phyloP scores from a whole-genome alignment of 495 filamentous ascomycete species.

The Cetradonia linearis region DNA sequence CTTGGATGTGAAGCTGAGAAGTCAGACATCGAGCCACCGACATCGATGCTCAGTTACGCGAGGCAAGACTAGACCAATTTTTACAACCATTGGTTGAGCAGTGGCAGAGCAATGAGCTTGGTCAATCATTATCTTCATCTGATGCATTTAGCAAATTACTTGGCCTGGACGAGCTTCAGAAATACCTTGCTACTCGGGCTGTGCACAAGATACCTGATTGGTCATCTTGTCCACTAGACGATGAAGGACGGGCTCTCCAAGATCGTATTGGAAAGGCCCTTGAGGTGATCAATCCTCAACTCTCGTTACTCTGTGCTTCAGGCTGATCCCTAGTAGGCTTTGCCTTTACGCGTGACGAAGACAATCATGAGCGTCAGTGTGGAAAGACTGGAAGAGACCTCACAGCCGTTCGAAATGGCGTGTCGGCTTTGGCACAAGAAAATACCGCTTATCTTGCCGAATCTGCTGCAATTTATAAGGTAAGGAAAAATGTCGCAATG shows the following conservation, averaged over 20 bases:
- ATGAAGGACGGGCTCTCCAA: slow-evolving; percentile 69
- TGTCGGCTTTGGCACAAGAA: slow-evolving; percentile 72
- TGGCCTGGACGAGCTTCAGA: slow-evolving; percentile 65
- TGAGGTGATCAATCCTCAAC: background rate
- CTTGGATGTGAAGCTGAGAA: background rate
- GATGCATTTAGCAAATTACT: slow-evolving; percentile 69
- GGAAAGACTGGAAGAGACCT: slow-evolving; percentile 67
- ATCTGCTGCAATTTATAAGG: slow-evolving; percentile 75
- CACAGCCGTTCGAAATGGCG: slow-evolving; percentile 56
- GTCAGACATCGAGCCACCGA: slow-evolving; percentile 60
- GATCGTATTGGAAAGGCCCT: slow-evolving; percentile 51
- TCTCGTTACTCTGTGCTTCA: background rate
- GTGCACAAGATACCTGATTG: slow-evolving; percentile 76
- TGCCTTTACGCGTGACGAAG: slow-evolving; percentile 81
- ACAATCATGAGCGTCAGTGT: slow-evolving; percentile 80
- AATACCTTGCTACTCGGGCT: slow-evolving; percentile 61
- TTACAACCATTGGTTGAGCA: slow-evolving; percentile 66
- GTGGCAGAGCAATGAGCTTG: slow-evolving; percentile 67
- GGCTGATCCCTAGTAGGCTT: slow-evolving; percentile 34
- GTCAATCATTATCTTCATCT: slow-evolving; percentile 60
- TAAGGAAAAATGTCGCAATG: slow-evolving; percentile 29
- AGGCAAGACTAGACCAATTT: slow-evolving; percentile 58
- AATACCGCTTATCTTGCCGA: slow-evolving; percentile 75
- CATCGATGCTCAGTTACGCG: slow-evolving; percentile 54
- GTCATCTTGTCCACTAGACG: slow-evolving; percentile 63